Conservation (phyloP, 2,329 filamentous ascomycete species). For the Diaporthe vaccinii region DNA sequence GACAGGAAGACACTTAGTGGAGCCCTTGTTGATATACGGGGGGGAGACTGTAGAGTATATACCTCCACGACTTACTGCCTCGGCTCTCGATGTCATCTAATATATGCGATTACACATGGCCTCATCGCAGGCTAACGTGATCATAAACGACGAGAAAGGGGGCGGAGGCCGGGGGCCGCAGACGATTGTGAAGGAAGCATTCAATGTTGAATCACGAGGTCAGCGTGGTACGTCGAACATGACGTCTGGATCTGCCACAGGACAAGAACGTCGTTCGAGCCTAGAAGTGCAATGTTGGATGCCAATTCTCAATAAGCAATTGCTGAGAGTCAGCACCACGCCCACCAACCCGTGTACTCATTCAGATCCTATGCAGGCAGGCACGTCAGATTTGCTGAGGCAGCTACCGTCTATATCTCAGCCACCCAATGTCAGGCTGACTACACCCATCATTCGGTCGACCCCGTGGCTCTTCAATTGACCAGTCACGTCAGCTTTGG, state of each 20-base stretch:
- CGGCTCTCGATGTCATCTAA: background rate
- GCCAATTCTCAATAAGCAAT: background rate
- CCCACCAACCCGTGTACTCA: too few species aligned
- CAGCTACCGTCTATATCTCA: background rate
- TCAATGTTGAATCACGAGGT: background rate
- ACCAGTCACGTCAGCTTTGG: background rate
- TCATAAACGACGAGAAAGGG: background rate
- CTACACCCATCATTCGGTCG: background rate
- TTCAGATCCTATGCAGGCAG: background rate
- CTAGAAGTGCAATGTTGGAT: background rate
- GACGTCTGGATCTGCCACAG: background rate
- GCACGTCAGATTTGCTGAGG: background rate
- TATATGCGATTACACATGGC: background rate
- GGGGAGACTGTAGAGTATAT: background rate
- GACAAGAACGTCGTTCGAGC: background rate
- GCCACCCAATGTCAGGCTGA: background rate
- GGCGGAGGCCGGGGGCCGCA: background rate
- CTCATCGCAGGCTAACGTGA: background rate
- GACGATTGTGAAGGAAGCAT: background rate
- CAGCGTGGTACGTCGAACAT: background rate
- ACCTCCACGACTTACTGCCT: background rate
- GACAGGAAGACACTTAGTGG: background rate
- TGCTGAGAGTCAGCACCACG: background rate
- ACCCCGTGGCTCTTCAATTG: background rate
- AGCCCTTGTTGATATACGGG: background rate